Evolutionary conservation across 108 stramenopile species (phyloP).

Genomic region (Chaetoceros muelleri): DNA sequence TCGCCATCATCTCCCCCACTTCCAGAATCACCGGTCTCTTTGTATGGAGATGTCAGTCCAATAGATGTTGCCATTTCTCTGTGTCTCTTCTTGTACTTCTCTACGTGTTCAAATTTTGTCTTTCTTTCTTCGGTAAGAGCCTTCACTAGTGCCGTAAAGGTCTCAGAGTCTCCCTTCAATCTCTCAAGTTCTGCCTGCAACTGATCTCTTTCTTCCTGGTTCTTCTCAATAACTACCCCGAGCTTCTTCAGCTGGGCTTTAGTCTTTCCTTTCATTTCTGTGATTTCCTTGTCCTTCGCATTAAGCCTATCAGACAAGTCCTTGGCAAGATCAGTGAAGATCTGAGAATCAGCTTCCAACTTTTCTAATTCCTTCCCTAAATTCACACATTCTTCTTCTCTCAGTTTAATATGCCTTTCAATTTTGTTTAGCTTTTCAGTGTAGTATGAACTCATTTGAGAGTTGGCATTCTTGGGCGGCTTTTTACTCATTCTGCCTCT

Average conservation of each 20-base stretch:
- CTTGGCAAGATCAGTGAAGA: neutral
- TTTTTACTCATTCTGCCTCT: neutral
- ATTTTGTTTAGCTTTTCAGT: conserved; percentile 30
- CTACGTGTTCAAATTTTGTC: neutral
- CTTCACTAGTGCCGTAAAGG: neutral
- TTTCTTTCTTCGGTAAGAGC: conserved; percentile 6
- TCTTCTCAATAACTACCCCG: conserved; percentile 8
- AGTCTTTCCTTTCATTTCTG: neutral
- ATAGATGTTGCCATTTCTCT: neutral
- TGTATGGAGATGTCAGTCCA: neutral
- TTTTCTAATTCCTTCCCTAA: conserved; percentile 15
- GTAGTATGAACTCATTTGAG: neutral
- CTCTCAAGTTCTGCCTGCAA: neutral
- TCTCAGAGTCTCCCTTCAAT: neutral
- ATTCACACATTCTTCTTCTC: conserved; percentile 30
- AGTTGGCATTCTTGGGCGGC: neutral
- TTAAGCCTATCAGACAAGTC: neutral
- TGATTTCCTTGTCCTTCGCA: neutral
- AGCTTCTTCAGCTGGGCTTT: conserved; percentile 12
- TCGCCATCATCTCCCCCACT: neutral
- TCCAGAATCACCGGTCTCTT: neutral
- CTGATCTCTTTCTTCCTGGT: conserved; percentile 4
- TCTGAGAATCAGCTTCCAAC: neutral
- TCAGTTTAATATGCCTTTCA: conserved; percentile 22
- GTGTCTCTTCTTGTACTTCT: neutral